Evolutionary conservation across 331 rosid genomes (phyloP).

Genomic region (Quercus phellos): DNA sequence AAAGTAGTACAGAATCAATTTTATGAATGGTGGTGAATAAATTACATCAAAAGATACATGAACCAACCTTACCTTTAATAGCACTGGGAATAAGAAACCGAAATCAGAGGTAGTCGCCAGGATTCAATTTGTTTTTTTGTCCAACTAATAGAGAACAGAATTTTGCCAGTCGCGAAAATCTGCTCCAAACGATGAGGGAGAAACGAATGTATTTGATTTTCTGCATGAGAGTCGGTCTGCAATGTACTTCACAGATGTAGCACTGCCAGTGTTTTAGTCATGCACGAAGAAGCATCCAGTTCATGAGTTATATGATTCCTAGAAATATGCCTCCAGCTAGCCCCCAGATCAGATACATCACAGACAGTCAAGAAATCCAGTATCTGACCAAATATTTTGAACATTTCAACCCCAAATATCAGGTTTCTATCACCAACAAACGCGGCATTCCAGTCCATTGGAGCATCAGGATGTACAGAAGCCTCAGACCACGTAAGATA

Average conservation of each 20-base stretch:
- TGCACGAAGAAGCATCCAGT: slow-evolving; percentile 91
- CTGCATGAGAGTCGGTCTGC: slow-evolving; percentile 10
- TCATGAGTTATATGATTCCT: slow-evolving; percentile 74
- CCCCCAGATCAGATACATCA: slow-evolving; percentile 50
- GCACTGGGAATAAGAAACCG: slow-evolving; percentile 16
- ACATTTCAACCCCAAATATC: slow-evolving; percentile 93
- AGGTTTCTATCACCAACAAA: slow-evolving; percentile 70
- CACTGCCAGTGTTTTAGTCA: slow-evolving; percentile 81
- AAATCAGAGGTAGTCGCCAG: slow-evolving; percentile 32
- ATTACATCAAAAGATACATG: slow-evolving; percentile 37
- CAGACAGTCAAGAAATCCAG: slow-evolving; percentile 86
- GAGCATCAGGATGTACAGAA: slow-evolving; percentile 96
- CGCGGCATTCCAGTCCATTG: slow-evolving; percentile 99
- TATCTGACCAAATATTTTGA: slow-evolving; percentile 96
- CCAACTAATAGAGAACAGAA: slow-evolving; percentile 30
- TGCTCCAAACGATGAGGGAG: slow-evolving; percentile 21
- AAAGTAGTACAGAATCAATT: slow-evolving; percentile 29
- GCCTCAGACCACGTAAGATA: slow-evolving; percentile 80
- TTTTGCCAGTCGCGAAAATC: slow-evolving; percentile 18
- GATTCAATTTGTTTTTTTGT: slow-evolving; percentile 25
- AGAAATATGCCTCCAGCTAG: slow-evolving; percentile 82
- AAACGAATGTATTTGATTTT: slow-evolving; percentile 8
- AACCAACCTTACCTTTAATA: slow-evolving; percentile 21
- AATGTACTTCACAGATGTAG: slow-evolving; percentile 59
- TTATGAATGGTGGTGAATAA: slow-evolving; percentile 47